A percentile compares a stretch with the other conserved stretches of the same genome.
Evolutionary conservation across 2,329 filamentous ascomycete species (phyloP).

Genomic region (Aspergillus sojae): DNA sequence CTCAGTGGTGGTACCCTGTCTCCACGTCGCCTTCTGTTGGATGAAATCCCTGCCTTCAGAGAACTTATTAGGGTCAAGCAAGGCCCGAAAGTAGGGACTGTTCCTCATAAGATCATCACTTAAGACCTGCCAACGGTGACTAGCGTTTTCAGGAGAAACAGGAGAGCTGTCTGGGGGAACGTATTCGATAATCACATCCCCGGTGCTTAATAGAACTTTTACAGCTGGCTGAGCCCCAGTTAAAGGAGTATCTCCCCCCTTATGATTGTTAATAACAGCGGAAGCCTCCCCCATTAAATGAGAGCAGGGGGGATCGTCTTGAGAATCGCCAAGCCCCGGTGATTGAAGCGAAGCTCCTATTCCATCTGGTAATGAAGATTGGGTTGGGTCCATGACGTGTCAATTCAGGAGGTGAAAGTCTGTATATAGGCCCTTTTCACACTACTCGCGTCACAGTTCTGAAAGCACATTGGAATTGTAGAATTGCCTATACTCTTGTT

Average conservation of each 20-base stretch:
- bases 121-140: slow-evolving; percentile 37
- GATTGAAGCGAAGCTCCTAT: slow-evolving; percentile 8
- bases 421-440: neutral
- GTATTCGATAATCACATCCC: slow-evolving; percentile 43
- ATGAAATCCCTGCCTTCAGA: slow-evolving; percentile 41
- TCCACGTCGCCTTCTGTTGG: slow-evolving; percentile 26
- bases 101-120: slow-evolving; percentile 34
- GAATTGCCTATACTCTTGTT: neutral
- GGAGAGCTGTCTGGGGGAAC: slow-evolving; percentile 10
- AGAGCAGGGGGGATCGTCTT: neutral
- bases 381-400: slow-evolving; percentile 27
- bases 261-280: neutral
- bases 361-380: slow-evolving; percentile 24
- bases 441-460: neutral
- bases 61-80: slow-evolving; percentile 47
- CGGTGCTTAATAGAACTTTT: slow-evolving; percentile 30
- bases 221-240: slow-evolving; percentile 3
- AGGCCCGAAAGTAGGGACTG: slow-evolving; percentile 43
- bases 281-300: neutral
- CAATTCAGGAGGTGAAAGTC: neutral
- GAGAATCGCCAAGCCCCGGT: slow-evolving; percentile 3
- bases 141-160: slow-evolving; percentile 9
- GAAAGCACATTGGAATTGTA: slow-evolving; percentile 1
- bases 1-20: neutral
- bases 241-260: neutral